phyloP scores from a whole-genome alignment of 495 filamentous ascomycete genomes.

The Neurospora terricola region DNA sequence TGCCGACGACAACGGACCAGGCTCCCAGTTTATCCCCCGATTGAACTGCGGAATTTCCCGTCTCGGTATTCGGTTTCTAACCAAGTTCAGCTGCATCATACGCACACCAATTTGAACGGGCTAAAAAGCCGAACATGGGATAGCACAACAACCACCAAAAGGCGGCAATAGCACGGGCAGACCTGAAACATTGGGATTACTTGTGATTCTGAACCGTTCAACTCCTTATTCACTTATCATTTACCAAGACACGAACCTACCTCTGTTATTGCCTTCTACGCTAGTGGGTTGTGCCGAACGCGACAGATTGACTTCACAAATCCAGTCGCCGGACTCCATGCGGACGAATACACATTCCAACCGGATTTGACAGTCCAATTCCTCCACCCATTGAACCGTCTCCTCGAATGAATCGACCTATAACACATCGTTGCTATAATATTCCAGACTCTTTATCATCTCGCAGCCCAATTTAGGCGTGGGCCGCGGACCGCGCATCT shows the following conservation, averaged over 20 bases:
- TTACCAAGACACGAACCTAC: background rate
- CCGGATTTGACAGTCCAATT: background rate
- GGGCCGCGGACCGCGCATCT: background rate
- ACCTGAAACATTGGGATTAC: background rate
- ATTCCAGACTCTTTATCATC: background rate
- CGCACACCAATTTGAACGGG: background rate
- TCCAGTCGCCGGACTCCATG: background rate
- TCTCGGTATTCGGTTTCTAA: background rate
- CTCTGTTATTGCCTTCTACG: background rate
- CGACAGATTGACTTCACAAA: background rate
- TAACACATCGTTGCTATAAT: background rate
- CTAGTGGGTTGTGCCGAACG: background rate
- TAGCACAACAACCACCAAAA: background rate
- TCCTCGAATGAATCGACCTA: background rate
- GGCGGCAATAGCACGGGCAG: background rate
- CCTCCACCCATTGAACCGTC: background rate
- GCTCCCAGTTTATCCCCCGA: background rate
- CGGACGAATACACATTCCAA: background rate
- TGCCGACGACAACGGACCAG: background rate
- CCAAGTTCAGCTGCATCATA: background rate
- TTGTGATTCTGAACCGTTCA: background rate
- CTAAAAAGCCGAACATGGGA: background rate
- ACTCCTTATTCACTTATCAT: background rate
- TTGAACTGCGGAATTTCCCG: background rate
- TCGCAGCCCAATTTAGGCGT: background rate